A percentile compares a stretch with the other conserved stretches of the same genome.
Evolutionary conservation across 1,284 basidiomycete species (phyloP).

Genomic region (Paramarasmius palmivorus): DNA sequence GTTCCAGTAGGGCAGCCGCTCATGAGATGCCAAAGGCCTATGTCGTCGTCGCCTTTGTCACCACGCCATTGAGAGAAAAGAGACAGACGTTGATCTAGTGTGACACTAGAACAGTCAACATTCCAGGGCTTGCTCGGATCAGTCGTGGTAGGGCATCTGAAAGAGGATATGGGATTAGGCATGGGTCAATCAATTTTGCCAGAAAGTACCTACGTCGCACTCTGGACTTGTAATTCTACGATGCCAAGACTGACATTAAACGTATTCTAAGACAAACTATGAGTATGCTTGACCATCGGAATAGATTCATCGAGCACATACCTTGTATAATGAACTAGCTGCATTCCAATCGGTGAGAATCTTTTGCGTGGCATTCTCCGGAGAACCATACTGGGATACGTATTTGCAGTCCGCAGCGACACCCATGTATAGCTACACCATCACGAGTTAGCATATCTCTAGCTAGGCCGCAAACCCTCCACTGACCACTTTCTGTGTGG

Average conservation of each 20-base stretch:
- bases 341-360: constrained; percentile 82
- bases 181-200: too few species aligned
- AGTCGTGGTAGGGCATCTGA: constrained; percentile 57
- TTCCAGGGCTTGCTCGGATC: constrained; percentile 60
- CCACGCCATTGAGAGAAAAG: constrained; percentile 87
- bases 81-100: constrained; percentile 72
- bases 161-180: too few species aligned
- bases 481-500: constrained; percentile 71
- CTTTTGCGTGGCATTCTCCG: constrained; percentile 67
- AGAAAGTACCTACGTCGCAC: constrained; percentile 38
- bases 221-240: constrained; percentile 72
- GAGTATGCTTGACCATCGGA: constrained; percentile 1
- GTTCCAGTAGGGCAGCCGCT: constrained; percentile 84
- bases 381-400: constrained; percentile 59
- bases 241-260: constrained; percentile 90
- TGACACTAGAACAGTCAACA: constrained; percentile 45
- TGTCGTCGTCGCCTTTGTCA: constrained; percentile 63
- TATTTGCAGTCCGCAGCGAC: constrained; percentile 91
- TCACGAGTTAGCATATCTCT: background rate
- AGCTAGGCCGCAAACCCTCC: background rate
- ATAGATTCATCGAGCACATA: constrained; percentile 22
- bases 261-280: constrained; percentile 42
- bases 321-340: constrained; percentile 79
- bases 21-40: constrained; percentile 92
- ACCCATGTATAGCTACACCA: constrained; percentile 70